Evolutionary conservation across 2,329 filamentous ascomycete genomes (phyloP), one percentile per base, ranked within the genome.

Genomic region (Sclerotinia trifoliorum): DNA sequence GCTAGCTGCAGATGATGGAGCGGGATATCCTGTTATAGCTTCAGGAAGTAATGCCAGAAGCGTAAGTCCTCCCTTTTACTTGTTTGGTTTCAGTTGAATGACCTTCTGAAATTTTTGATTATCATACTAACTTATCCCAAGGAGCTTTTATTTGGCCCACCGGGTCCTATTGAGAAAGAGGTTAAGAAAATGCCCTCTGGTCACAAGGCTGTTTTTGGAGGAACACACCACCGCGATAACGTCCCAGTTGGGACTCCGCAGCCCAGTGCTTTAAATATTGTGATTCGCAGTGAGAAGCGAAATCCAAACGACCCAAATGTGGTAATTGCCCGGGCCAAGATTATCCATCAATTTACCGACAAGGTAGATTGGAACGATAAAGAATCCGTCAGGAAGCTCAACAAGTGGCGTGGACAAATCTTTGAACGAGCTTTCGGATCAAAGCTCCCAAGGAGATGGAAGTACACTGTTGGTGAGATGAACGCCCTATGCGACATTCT

Each of bases 321-420:
- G 17, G 19, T 56, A 15, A 24, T 8, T 11, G 10, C 26, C 17
- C 62, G 24, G 8, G 49, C 48, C 4, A 55, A 3, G 1, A 32
- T 55, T 13, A 29, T 17, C 19, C 35, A 54, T 21, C 10, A 13
- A 65, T 65, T 55, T 4, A 42, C 24, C 21, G 19, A 15, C 7
- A 13, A 26, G 21, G 24, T 65, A 17, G 19, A 56, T 21, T 65
- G 48, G 48, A 5, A 29, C 7, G 8, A 39, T n/a, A 39, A 11
- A 6, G 29, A 3, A 19, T 26, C 10, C 1, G 26, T 65, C 11
- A 55, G n/a, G 10, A 13, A 4, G n/a, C 24, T 65, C 19, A 65
- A 65, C 21, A 65, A 65, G 39, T 65, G 62, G 62, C 48, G 62
- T 10, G 24, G 11, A 5, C 62, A 65, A 24, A 55, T 65, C 5